phyloP scores from a whole-genome alignment of 352 stramenopile species.

The Elongisporangium senticosum region DNA sequence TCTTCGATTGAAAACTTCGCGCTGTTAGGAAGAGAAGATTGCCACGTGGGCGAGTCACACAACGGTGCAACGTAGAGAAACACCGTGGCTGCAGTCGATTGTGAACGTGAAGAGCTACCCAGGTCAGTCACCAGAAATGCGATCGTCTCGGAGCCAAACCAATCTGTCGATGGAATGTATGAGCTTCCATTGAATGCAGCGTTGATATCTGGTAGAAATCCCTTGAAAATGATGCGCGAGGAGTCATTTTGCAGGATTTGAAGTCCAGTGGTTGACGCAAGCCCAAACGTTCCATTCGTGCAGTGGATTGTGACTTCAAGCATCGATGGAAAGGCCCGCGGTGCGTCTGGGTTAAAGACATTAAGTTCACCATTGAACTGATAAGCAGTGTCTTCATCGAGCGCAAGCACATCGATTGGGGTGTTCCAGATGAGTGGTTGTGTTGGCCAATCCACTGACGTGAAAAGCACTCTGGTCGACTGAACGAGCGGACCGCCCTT shows the following conservation, averaged over 20 bases:
- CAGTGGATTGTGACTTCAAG: constrained; percentile 27
- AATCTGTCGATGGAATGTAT: constrained; percentile 46
- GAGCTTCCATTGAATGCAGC: constrained; percentile 35
- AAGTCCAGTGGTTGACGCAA: constrained; percentile 16
- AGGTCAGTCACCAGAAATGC: constrained; percentile 23
- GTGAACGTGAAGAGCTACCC: constrained; percentile 4
- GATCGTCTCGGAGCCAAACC: constrained; percentile 54
- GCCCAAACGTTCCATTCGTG: constrained; percentile 18
- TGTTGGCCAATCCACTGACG: constrained; percentile 21
- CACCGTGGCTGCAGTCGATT: constrained; percentile 10
- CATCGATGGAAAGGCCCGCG: constrained; percentile 15
- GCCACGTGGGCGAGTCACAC: constrained; percentile 52
- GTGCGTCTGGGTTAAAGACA: constrained; percentile 21
- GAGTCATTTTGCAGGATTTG: constrained; percentile 24
- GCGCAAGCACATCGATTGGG: constrained; percentile 19
- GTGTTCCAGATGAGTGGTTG: constrained; percentile 18
- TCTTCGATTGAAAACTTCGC: constrained; percentile 28
- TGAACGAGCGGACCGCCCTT: constrained; percentile 42
- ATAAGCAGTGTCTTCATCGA: constrained; percentile 35
- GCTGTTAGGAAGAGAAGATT: background rate
- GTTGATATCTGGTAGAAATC: constrained; percentile 51
- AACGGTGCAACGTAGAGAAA: constrained; percentile 39
- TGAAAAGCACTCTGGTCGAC: constrained; percentile 21
- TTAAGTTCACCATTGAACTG: constrained; percentile 25
- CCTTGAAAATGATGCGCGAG: constrained; percentile 24